Evolutionary conservation across 164 flowering plant genomes (phyloP).

Genomic region (Tinospora cordifolia): DNA sequence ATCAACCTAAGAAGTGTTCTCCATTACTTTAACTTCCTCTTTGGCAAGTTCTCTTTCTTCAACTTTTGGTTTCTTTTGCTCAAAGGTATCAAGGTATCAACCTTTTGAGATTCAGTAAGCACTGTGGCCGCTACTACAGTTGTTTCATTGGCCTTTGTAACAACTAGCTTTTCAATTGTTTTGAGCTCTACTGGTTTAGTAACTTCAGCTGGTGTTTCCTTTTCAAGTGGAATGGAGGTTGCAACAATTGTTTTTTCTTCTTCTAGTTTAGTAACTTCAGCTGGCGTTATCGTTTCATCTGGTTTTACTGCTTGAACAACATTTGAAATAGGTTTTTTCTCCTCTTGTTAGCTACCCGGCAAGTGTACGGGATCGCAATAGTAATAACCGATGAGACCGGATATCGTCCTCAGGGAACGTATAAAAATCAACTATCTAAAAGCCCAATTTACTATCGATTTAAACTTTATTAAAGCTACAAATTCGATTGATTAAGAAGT

Average conservation of each 20-base stretch:
- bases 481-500: too few relatives aligned
- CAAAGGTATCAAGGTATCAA: not conserved
- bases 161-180: not conserved
- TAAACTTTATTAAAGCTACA: too few relatives aligned
- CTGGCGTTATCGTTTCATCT: not conserved
- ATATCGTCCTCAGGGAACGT: too few relatives aligned
- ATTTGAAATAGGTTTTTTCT: not conserved
- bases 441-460: too few relatives aligned
- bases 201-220: conserved; percentile 2
- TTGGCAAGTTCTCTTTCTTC: not conserved
- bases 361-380: too few relatives aligned
- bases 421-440: too few relatives aligned
- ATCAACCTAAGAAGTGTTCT: not conserved
- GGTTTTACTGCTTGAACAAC: not conserved
- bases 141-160: not conserved
- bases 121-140: not conserved
- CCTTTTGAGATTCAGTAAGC: not conserved
- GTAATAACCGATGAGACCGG: too few relatives aligned
- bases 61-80: not conserved
- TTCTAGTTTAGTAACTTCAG: too few relatives aligned
- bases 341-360: too few relatives aligned
- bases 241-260: not conserved
- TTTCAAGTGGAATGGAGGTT: not conserved
- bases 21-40: not conserved
- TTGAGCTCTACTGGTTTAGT: not conserved